phyloP scores from a whole-genome alignment of 2,329 filamentous ascomycete species.

The Reticulascus tulasneorum region DNA sequence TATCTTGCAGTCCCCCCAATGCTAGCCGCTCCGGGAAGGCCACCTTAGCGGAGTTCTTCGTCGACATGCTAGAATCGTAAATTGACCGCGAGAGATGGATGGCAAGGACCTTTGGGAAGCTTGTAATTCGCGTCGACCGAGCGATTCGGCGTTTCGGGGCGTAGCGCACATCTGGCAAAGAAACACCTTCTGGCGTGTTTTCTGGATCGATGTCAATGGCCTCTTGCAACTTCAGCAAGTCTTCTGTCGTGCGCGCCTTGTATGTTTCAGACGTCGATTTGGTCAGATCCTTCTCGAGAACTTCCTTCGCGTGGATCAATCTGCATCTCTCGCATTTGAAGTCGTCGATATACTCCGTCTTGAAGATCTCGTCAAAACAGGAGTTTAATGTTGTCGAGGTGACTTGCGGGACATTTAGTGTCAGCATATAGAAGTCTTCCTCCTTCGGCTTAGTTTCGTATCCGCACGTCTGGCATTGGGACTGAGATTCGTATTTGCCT shows the following conservation, averaged over 20 bases:
- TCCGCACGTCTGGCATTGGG: slow-evolving; percentile 84
- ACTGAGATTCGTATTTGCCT: slow-evolving; percentile 88
- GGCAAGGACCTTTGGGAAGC: slow-evolving; percentile 84
- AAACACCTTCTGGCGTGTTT: slow-evolving; percentile 64
- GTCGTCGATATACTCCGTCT: slow-evolving; percentile 93
- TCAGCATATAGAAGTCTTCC: slow-evolving; percentile 87
- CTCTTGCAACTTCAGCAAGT: slow-evolving; percentile 49
- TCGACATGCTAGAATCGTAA: slow-evolving; percentile 74
- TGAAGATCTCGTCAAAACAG: slow-evolving; percentile 92
- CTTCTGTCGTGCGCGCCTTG: slow-evolving; percentile 49
- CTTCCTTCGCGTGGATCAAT: slow-evolving; percentile 70
- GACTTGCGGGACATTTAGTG: slow-evolving; percentile 83
- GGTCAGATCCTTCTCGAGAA: slow-evolving; percentile 56
- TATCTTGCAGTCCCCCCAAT: slow-evolving; percentile 73
- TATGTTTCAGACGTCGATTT: slow-evolving; percentile 51
- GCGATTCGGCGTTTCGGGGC: slow-evolving; percentile 82
- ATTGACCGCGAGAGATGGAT: slow-evolving; percentile 93
- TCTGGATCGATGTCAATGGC: slow-evolving; percentile 83
- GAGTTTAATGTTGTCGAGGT: slow-evolving; percentile 75
- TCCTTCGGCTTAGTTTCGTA: slow-evolving; percentile 83
- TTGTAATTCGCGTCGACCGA: slow-evolving; percentile 80
- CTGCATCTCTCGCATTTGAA: slow-evolving; percentile 94
- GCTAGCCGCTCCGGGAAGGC: slow-evolving; percentile 83
- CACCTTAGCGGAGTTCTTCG: slow-evolving; percentile 93
- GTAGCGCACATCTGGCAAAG: slow-evolving; percentile 67